Evolutionary conservation across 352 stramenopile species (phyloP), one percentile per base, ranked within the genome.

Genomic region (Globisporangium alternatum): DNA sequence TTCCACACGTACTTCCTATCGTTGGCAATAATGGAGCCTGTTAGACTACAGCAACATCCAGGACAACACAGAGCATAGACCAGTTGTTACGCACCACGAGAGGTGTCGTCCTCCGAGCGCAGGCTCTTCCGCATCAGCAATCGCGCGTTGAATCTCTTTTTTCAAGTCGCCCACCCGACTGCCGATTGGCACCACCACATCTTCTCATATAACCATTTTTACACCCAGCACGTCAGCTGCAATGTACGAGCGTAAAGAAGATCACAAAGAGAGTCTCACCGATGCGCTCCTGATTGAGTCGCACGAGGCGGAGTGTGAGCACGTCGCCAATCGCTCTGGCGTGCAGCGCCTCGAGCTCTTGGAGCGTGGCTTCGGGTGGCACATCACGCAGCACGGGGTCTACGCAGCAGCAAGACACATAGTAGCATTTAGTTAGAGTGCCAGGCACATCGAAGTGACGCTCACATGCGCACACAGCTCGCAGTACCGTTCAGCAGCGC

Each of bases 1-100:
- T 51, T 72, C 68, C 68, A 75, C 30, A 72, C 56, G n/a, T 31
- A 17, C 53, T 60, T 58, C 68, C 66, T 71, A 30, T 30, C 5
- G 9, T 25, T 28, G 10, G 51, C 21, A 19, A 30, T 3, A 7
- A n/a, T 28, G 6, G 5, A 0, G 22, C 6, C 6, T 5, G 13
- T 25, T 44, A 22, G 7, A 22, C 7, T 7, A 22, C 5, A n/a
- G 21, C 13, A 25, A 13, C 52, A 57, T 13, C 28, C 3, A 19
- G 1, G 28, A 13, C 30, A 13, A 12, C 12, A 56, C 4, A 21
- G 13, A 15, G 30, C 13, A 28, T 7, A 22, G 8, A 43, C 8
- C 9, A 9, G 10, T 15, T n/a, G 21, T 5, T 19, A 28, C n/a
- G 10, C 39, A 71, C 65, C 65, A 71, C 17, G 65, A 68, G 44